These are phyloP conservation scores for Wallacemonas sp. DNA, from an alignment of 208 protist species.

Conservation along the genomic window DNA sequence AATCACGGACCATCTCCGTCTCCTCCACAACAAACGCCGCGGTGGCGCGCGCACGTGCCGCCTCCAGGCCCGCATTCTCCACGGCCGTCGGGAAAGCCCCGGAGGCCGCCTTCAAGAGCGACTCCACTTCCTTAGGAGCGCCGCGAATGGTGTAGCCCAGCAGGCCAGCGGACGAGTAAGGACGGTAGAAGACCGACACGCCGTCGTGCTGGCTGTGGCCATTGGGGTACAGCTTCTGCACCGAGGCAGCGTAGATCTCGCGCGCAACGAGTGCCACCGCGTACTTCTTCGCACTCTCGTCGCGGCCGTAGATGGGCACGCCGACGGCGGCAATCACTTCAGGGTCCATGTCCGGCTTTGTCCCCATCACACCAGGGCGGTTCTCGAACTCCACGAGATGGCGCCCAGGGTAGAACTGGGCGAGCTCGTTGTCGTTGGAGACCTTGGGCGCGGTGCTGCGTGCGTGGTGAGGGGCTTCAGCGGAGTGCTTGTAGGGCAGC, in stretches of 20 bases:
- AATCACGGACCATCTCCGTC: slow-evolving; percentile 66
- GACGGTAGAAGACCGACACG: slow-evolving; percentile 72
- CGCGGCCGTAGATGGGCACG: slow-evolving; percentile 48
- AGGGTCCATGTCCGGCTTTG: slow-evolving; percentile 78
- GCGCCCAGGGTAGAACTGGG: slow-evolving; percentile 74
- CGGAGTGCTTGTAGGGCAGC: slow-evolving; percentile 73
- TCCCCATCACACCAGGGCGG: slow-evolving; percentile 71
- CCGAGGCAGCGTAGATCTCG: slow-evolving; percentile 57
- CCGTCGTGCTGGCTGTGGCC: slow-evolving; percentile 34
- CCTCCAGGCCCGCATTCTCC: slow-evolving; percentile 23
- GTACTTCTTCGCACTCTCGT: slow-evolving; percentile 50
- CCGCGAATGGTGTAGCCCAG: slow-evolving; percentile 76
- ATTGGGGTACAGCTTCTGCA: slow-evolving; percentile 22
- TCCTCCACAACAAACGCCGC: slow-evolving; percentile 46
- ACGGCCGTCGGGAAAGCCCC: slow-evolving; percentile 38
- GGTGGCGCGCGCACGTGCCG: slow-evolving; percentile 37
- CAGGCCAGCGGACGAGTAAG: slow-evolving; percentile 72
- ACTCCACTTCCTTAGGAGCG: slow-evolving; percentile 35
- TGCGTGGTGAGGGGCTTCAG: slow-evolving; percentile 68
- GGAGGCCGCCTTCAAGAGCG: slow-evolving; percentile 31
- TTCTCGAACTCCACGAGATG: slow-evolving; percentile 62
- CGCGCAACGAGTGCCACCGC: slow-evolving; percentile 62
- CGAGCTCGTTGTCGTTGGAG: slow-evolving; percentile 51
- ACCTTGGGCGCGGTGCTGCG: slow-evolving; percentile 24
- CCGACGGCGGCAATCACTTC: slow-evolving; percentile 79